Base-by-base conservation (phyloP, 2,329 filamentous ascomycete species). In the Penicillium griseofulvum region DNA sequence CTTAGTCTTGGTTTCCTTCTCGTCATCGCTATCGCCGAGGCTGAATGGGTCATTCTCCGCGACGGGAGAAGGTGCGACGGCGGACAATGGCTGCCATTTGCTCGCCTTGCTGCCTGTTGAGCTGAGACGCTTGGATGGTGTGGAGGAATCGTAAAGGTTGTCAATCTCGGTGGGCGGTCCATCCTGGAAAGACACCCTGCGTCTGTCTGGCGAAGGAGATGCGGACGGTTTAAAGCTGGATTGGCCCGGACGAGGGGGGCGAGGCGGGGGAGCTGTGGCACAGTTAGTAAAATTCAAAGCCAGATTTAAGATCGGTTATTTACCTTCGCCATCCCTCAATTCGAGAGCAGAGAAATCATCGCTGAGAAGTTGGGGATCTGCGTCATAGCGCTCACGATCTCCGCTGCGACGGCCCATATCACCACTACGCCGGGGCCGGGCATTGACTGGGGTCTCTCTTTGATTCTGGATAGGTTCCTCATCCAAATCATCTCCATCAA, bases 11-110 rank as follows among this genome's bases (percentile, higher is more conserved):
- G 79, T 74, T 50, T 92, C 90, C 64, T 88, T 88, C 74, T 99
- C 94, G 63, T 96, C 92, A 64, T 97, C 93, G 68, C 91, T 96
- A 65, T 97, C 93, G 5, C 94, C 94, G 14, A 99, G 82, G 68
- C 91, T 97, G 76, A 99, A 99, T 0, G 94, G 94, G 69, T 99
- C 94, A 66, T 96, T 93, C 64, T 97, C 91, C 17, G 83, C 82
- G 58, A 96, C 88, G 14, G 93, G 92, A 60, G 84, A 87, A 1
- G 92, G 91, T 61, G 95, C 90, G 14, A 97, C 86, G 0, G 87
- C 83, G 12, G 92, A 91, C 65, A 99, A 78, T 10, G 94, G 93
- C 74, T 99, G 93, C 94, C 94, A 99, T 78, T 99, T 99, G 82
- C 92, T 97, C 43, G 84, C 76, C 77, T 91, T 94, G 62, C 78